Base-by-base conservation (phyloP, 2,329 filamentous ascomycete species). In the Neofusicoccum cordaticola region DNA sequence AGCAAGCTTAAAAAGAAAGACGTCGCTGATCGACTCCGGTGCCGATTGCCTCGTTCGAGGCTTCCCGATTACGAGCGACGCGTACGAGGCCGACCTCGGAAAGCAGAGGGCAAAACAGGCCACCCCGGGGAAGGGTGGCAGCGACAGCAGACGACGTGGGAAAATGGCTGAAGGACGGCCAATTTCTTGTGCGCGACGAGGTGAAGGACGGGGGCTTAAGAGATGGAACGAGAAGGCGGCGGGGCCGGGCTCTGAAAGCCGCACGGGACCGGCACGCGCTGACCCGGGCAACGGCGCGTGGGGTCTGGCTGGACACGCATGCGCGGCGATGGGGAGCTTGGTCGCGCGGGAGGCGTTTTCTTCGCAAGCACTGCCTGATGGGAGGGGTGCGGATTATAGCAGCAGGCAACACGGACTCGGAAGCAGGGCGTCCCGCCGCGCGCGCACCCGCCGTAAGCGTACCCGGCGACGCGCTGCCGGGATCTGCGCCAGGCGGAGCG, bases 331-430 rank as follows among this genome's bases (percentile, higher is more conserved):
- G 44, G 41, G 22, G n/a, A 58, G 53, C 39, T 15, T 31, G 19
- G 51, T n/a, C 7, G 53, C 44, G 39, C 19, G 53, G 45, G 53
- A 58, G 53, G 53, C 22, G 53, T 58, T 58, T 58, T 7, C 3
- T 27, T 60, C 56, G 56, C 56, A 60, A 60, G 56, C 27, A 19
- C 56, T 60, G 56, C 56, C 41, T 6, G 31, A 19, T 19, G 39
- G 56, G 56, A n/a, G 13, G 8, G 9, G 9, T 35, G n/a, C 5
- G 19, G 13, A 8, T 37, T 52, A 17, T 52, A 52, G 31, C 15
- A 37, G 34, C 15, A 31, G 7, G 15, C 34, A 34, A 17, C 27
- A 37, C 52, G 41, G 56, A 37, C 27, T 12, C 56, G 56, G 56
- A 60, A 22, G 56, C 44, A 6, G 5, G 22, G 9, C n/a, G 44